A percentile compares a stretch with the other conserved stretches of the same genome.
Evolutionary conservation across 2,329 filamentous ascomycete species (phyloP).

Genomic region (Chaetomiaceae sp.): DNA sequence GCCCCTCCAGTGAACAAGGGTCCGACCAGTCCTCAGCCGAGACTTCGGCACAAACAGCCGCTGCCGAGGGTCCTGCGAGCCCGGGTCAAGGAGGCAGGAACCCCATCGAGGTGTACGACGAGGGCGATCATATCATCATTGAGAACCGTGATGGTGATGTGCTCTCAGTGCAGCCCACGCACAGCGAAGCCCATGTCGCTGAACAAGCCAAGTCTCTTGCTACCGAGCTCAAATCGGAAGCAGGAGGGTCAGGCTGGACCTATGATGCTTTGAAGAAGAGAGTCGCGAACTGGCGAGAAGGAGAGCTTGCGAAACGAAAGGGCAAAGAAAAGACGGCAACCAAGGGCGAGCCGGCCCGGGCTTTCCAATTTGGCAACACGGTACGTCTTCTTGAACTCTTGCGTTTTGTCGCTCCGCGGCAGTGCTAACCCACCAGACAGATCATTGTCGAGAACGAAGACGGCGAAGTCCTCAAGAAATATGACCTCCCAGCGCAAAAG

Average conservation of each 20-base stretch:
- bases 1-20: conserved; percentile 1
- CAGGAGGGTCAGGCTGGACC: conserved; percentile 37
- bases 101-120: conserved; percentile 68
- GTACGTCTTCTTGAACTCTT: conserved; percentile 39
- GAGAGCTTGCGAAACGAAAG: conserved; percentile 60
- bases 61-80: background rate
- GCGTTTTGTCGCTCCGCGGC: no score
- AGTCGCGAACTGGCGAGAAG: conserved; percentile 50
- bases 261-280: conserved; percentile 46
- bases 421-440: conserved; percentile 31
- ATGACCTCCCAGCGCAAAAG: conserved; percentile 63
- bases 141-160: conserved; percentile 89
- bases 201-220: conserved; percentile 28
- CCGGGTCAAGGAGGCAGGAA: conserved; percentile 9
- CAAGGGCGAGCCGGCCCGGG: conserved; percentile 67
- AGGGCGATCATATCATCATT: conserved; percentile 73
- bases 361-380: conserved; percentile 80
- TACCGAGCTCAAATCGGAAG: conserved; percentile 33
- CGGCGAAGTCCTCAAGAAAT: conserved; percentile 81
- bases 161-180: conserved; percentile 55
- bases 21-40: conserved; percentile 11
- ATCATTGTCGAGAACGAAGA: conserved; percentile 86
- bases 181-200: conserved; percentile 17
- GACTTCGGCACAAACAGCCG: conserved; percentile 4
- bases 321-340: conserved; percentile 52